Conservation (phyloP, 129 eudicot species). For the Saussurea involucrata region DNA sequence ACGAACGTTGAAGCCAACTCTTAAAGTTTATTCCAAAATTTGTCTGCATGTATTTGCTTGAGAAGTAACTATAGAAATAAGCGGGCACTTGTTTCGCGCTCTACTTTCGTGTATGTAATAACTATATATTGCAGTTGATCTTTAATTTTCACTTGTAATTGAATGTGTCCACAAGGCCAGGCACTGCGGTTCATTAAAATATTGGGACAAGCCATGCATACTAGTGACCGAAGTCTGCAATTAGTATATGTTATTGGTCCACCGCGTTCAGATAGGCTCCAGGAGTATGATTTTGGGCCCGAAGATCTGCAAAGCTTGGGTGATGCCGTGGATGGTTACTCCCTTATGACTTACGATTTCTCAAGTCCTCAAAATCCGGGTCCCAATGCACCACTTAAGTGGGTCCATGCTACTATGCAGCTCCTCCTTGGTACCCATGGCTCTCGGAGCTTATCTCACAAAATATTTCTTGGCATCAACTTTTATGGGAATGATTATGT, state of each 20-base stretch:
- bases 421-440: conserved; percentile 45
- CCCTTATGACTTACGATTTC: conserved; percentile 98
- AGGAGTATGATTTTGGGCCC: conserved; percentile 80
- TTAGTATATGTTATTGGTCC: conserved; percentile 88
- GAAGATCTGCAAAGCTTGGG: conserved; percentile 64
- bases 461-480: conserved; percentile 84
- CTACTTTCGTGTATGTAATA: neutral
- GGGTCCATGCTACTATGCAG: conserved; percentile 65
- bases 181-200: conserved; percentile 69
- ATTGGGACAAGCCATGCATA: conserved; percentile 78
- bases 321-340: conserved; percentile 85
- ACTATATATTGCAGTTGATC: neutral
- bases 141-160: conserved; percentile 8
- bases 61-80: neutral
- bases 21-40: neutral
- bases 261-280: conserved; percentile 68
- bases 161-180: conserved; percentile 35
- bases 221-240: conserved; percentile 45
- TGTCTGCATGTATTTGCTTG: neutral
- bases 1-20: neutral
- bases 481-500: conserved; percentile 86
- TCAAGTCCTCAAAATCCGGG: conserved; percentile 88
- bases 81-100: neutral
- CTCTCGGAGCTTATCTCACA: conserved; percentile 41
- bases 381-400: conserved; percentile 94